Evolutionary conservation across 257 asterid genomes (phyloP), one percentile per base, ranked within the genome.

Genomic region (Voacanga thouarsii): DNA sequence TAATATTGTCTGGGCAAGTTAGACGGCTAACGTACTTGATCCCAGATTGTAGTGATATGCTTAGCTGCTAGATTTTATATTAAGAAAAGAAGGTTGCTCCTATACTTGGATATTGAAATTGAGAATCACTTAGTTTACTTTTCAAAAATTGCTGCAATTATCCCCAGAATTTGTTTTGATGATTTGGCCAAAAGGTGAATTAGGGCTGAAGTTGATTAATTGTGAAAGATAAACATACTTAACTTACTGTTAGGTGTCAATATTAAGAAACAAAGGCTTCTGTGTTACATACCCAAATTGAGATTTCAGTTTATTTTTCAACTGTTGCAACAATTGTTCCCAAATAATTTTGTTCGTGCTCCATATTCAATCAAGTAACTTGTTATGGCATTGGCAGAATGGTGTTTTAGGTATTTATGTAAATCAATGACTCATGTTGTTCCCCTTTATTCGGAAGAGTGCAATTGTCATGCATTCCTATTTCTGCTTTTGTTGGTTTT

Each of bases 401-500:
- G 39, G 45, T 63, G 14, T 56, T 49, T 28, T 65, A 2, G 57
- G 41, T 65, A 10, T 16, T 33, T 61, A 9, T 18, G 43, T 59
- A 53, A 67, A 64, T 53, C 53, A 26, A n/a, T 28, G 5, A 5
- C 1, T 28, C 19, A 10, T 18, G 21, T 45, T 6, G n/a, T 76
- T 63, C 12, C 41, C 24, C 24, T 12, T 12, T 47, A 15, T 12
- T 15, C 41, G 65, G 21, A 68, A n/a, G 39, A 69, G 21, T 41
- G 59, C 70, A 53, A 18, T 12, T 64, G 3, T 68, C 55, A 10
- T 43, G n/a, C 49, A 49, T 37, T 23, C 51, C 43, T 70, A 39
- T 65, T 78, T 49, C 75, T 51, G 28, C 74, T 24, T 37, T 72
- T 73, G 5, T 23, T 72, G 57, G 56, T 26, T 37, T 68, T 6